These are phyloP conservation scores for Sporodiniella umbellata DNA, from an alignment of 371 early-diverging fungal species.

Conservation along the genomic window DNA sequence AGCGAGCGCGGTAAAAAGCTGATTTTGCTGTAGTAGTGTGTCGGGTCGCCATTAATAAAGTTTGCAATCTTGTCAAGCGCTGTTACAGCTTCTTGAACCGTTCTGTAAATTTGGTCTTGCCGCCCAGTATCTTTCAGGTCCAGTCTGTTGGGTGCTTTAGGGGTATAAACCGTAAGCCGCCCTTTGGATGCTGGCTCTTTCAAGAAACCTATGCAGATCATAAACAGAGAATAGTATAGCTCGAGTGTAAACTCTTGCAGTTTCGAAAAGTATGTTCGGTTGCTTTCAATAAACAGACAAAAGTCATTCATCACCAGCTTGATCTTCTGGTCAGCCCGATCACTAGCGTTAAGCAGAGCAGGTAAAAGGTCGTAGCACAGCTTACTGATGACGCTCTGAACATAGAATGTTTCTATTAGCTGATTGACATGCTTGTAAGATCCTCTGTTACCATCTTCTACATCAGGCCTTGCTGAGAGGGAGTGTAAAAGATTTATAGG, in stretches of 20 bases:
- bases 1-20: conserved; percentile 11
- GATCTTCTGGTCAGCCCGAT: neutral
- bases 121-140: conserved; percentile 11
- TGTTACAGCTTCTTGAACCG: neutral
- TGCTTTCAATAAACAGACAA: conserved; percentile 4
- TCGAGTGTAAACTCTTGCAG: conserved; percentile 16
- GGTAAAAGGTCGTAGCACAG: conserved; percentile 10
- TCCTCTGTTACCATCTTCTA: conserved; percentile 19
- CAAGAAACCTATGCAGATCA: conserved; percentile 10
- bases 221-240: conserved; percentile 4
- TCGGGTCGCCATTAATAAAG: conserved; percentile 3
- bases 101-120: too few relatives aligned
- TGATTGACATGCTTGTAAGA: conserved; percentile 18
- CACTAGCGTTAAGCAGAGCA: conserved; percentile 4
- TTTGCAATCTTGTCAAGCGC: neutral
- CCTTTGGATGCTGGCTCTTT: neutral
- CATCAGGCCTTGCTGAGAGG: conserved; percentile 24
- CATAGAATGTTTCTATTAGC: conserved; percentile 33
- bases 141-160: neutral
- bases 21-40: conserved; percentile 1
- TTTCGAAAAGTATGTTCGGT: conserved; percentile 1
- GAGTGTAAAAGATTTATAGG: conserved; percentile 19
- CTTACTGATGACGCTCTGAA: conserved; percentile 15
- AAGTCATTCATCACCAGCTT: conserved; percentile 3
- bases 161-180: neutral